These are phyloP conservation scores for Globisporangium abappressorium DNA, from an alignment of 352 stramenopile genomes.

Conservation along the genomic window DNA sequence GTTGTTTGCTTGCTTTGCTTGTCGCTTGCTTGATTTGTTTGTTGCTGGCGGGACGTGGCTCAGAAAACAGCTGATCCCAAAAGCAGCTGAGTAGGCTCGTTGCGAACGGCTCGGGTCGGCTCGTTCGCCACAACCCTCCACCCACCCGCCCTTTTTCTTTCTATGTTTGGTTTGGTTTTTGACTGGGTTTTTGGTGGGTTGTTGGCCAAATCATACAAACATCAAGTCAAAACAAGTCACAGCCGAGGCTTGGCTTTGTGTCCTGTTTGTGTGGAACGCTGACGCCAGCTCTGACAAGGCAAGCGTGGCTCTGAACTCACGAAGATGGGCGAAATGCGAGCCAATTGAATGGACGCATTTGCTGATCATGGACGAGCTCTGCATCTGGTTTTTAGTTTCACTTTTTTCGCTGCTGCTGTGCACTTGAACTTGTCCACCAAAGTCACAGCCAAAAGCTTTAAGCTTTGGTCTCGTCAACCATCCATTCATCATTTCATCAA, in stretches of 20 bases:
- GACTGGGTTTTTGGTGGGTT: not conserved
- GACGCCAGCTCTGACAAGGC: not conserved
- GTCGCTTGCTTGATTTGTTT: not conserved
- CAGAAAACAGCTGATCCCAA: not conserved
- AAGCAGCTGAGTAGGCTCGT: not conserved
- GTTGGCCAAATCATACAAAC: not conserved
- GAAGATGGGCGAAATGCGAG: not conserved
- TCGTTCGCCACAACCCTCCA: not conserved
- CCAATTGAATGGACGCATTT: not conserved
- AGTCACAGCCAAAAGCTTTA: no score
- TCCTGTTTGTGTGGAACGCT: not conserved
- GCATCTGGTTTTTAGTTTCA: not conserved
- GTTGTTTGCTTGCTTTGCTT: not conserved
- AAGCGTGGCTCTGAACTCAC: not conserved
- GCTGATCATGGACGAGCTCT: slow-evolving; percentile 3
- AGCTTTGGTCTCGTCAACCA: no score
- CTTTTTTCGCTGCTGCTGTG: not conserved
- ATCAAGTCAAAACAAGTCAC: not conserved
- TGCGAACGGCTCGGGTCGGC: not conserved
- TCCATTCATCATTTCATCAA: no score
- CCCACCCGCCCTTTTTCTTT: not conserved
- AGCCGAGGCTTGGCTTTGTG: not conserved
- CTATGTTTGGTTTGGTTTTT: not conserved
- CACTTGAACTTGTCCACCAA: no score
- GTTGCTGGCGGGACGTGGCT: not conserved